Base-by-base conservation (phyloP, 441 rosid species). In the Aleurites moluccanus region DNA sequence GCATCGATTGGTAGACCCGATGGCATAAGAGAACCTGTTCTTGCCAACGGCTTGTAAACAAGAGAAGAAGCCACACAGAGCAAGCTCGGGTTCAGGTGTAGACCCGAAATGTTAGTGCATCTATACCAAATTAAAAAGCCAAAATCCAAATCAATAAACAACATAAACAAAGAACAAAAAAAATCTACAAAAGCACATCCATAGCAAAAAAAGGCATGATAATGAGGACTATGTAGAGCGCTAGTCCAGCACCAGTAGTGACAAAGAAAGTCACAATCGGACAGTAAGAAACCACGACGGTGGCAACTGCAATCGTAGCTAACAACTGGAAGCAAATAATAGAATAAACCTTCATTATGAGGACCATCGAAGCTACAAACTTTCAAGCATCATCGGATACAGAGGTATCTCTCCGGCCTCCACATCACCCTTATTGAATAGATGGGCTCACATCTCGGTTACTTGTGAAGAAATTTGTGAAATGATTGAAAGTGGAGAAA, bases 351-450 rank as follows among this genome's bases (percentile, higher is more conserved):
- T 94, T 94, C 7, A 97, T 84, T 23, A 94, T 94, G 65, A 94
- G 16, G 90, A 80, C 98, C 98, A 94, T 23, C 98, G 86, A 72
- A 94, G 86, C 83, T 92, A 84, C 38, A 97, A 93, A 62, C 86
- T 83, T 76, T 94, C 98, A 0, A 87, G 78, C 98, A 94, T 92
- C 91, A 76, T 80, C 68, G 98, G 98, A 76, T 91, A 92, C 81
- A 94, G 83, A 67, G 93, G 83, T 76, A 82, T 82, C 8, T 87
- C 67, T 35, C 88, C 89, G 28, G 84, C 68, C 82, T 92, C 98
- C 86, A 85, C 74, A 80, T 94, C 96, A 66, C 13, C 30, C 84
- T 89, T 92, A 57, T 86, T 67, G 79, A 64, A 76, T 13, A 88
- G 81, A 47, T 81, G 95, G 40, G 49, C 67, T 91, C 91, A 94